Percentiles rank a stretch among this genome's conserved stretches.
Conservation (phyloP, 2,329 filamentous ascomycete genomes). For the Cladorrhinum sp. region DNA sequence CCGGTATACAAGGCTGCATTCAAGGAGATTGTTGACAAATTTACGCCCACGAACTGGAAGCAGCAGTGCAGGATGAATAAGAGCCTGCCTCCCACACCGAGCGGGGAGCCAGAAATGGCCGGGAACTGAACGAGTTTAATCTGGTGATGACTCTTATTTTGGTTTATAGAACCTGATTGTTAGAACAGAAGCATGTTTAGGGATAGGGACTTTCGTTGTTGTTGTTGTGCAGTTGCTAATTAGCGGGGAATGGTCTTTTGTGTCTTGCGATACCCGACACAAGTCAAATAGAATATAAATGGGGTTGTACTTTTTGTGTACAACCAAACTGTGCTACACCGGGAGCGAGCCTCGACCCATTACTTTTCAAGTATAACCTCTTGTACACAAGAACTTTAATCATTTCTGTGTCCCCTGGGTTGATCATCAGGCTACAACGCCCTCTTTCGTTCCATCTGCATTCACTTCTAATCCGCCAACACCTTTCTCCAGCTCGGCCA, state of each 20-base stretch:
- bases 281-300: too few species aligned
- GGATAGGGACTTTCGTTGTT: neutral
- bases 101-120: conserved; percentile 46
- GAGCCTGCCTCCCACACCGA: conserved; percentile 44
- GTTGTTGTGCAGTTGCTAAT: too few species aligned
- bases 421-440: neutral
- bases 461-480: conserved; percentile 2
- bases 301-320: too few species aligned
- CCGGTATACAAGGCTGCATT: conserved; percentile 67
- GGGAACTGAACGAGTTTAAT: conserved; percentile 32
- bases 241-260: too few species aligned
- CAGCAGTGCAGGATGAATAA: conserved; percentile 49
- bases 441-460: neutral
- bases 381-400: too few species aligned
- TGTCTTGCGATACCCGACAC: too few species aligned
- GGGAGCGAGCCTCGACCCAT: too few species aligned
- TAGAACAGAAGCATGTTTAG: neutral
- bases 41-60: conserved; percentile 77
- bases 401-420: too few species aligned
- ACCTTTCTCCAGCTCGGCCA: conserved; percentile 5
- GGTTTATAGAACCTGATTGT: neutral
- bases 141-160: neutral
- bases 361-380: too few species aligned
- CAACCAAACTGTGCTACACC: too few species aligned
- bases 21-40: conserved; percentile 88